Conservation (phyloP, 768 basidiomycete species). For the Daedaleopsis sinensis region DNA sequence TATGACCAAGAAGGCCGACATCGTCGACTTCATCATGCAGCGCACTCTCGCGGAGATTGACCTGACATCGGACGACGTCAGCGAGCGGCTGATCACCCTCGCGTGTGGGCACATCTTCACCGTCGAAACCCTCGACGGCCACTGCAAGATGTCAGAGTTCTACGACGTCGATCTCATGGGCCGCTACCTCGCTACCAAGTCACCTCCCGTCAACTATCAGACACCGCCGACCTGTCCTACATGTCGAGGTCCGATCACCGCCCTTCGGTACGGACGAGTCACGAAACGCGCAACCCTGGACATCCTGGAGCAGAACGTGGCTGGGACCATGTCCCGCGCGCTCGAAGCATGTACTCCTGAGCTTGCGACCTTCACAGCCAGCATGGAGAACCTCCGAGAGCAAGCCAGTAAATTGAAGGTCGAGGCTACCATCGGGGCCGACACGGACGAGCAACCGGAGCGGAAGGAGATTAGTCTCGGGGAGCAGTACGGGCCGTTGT, state of each 20-base stretch:
- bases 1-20: conserved; percentile 24
- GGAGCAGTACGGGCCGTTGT: conserved; percentile 24
- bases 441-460: background rate
- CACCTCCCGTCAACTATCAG: conserved; percentile 34
- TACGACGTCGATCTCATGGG: conserved; percentile 33
- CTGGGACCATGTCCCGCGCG: conserved; percentile 31
- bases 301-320: conserved; percentile 41
- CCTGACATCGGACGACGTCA: conserved; percentile 29
- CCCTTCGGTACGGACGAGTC: conserved; percentile 38
- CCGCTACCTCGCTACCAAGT: conserved; percentile 23
- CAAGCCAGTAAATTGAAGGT: conserved; percentile 18
- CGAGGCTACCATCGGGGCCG: background rate
- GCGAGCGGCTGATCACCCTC: conserved; percentile 30
- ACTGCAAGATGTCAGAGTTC: conserved; percentile 32
- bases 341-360: conserved; percentile 18
- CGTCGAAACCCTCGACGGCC: conserved; percentile 42
- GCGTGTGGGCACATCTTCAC: conserved; percentile 44
- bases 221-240: conserved; percentile 37
- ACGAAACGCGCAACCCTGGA: conserved; percentile 41
- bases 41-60: conserved; percentile 32
- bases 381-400: conserved; percentile 7
- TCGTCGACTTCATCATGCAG: conserved; percentile 42
- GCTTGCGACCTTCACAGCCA: conserved; percentile 15
- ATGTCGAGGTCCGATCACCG: conserved; percentile 37
- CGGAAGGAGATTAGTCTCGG: background rate